phyloP scores from a whole-genome alignment of 1,284 basidiomycete genomes.

The Tausonia pullulans region DNA sequence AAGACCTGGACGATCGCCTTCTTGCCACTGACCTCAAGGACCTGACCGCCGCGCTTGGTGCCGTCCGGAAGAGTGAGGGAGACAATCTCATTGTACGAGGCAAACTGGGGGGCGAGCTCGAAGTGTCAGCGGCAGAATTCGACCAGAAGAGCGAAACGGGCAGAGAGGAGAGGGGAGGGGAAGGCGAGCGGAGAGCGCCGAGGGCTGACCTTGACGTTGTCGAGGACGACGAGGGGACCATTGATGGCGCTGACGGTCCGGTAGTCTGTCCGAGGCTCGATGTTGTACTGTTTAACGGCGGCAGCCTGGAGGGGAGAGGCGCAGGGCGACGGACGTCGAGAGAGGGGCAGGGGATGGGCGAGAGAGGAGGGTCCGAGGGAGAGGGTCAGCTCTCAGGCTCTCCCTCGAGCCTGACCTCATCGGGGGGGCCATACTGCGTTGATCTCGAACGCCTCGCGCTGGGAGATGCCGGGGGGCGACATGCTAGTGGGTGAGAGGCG shows the following conservation, averaged over 20 bases:
- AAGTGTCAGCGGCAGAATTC: neutral
- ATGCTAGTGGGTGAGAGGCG: neutral
- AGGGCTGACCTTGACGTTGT: constrained; percentile 82
- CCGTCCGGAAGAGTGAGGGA: constrained; percentile 93
- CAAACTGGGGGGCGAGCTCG: constrained; percentile 50
- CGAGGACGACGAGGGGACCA: constrained; percentile 88
- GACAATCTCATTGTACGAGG: constrained; percentile 99
- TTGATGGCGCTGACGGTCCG: constrained; percentile 93
- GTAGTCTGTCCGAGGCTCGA: constrained; percentile 83
- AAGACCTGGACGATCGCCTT: constrained; percentile 96
- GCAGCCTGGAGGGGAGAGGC: constrained; percentile 25
- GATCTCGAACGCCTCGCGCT: constrained; percentile 39
- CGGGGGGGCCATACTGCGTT: constrained; percentile 27
- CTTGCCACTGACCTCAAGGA: constrained; percentile 95
- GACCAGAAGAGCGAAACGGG: neutral
- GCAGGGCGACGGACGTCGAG: neutral
- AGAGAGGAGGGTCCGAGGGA: neutral
- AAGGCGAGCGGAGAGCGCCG: neutral
- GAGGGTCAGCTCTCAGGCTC: neutral
- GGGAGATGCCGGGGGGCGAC: constrained; percentile 33
- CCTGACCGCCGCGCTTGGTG: constrained; percentile 87
- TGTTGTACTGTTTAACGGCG: constrained; percentile 40
- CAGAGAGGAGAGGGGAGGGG: neutral
- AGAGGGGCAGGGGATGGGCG: neutral
- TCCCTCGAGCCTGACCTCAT: constrained; percentile 15